Evolutionary conservation across 2,329 filamentous ascomycete species (phyloP).

Genomic region (Mariannaea sp.): DNA sequence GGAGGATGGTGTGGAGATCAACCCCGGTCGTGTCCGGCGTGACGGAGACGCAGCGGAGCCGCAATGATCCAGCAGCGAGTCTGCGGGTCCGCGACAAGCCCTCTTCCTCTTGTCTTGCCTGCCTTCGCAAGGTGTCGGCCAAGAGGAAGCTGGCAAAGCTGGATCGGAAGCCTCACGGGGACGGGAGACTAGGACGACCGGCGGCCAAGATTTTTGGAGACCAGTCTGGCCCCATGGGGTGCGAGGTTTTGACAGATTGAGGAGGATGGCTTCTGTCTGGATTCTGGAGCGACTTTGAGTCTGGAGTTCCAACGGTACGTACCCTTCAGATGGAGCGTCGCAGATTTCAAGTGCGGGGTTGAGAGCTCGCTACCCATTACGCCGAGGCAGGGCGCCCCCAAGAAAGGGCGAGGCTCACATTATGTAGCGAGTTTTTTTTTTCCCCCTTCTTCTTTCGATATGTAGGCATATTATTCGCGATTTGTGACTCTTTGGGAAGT

Average conservation of each 20-base stretch:
- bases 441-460: too few species aligned
- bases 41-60: constrained; percentile 39
- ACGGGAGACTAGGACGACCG: constrained; percentile 20
- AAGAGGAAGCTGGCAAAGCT: constrained; percentile 32
- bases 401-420: background rate
- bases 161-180: constrained; percentile 28
- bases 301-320: too few species aligned
- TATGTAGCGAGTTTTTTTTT: background rate
- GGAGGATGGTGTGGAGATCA: constrained; percentile 5
- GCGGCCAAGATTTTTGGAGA: constrained; percentile 19
- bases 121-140: constrained; percentile 24
- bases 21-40: constrained; percentile 28
- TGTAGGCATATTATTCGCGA: background rate
- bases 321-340: background rate
- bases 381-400: constrained; percentile 24
- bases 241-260: constrained; percentile 2
- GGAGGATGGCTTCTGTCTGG: constrained; percentile 5
- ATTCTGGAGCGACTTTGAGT: constrained; percentile 2
- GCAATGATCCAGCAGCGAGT: constrained; percentile 29
- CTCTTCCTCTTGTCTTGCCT: too few species aligned
- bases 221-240: constrained; percentile 6
- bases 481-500: background rate
- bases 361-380: constrained; percentile 35
- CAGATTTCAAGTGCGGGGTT: constrained; percentile 31
- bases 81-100: constrained; percentile 38